Conservation (phyloP, 371 early-diverging fungal species). For the Haplosporangium sp. region DNA sequence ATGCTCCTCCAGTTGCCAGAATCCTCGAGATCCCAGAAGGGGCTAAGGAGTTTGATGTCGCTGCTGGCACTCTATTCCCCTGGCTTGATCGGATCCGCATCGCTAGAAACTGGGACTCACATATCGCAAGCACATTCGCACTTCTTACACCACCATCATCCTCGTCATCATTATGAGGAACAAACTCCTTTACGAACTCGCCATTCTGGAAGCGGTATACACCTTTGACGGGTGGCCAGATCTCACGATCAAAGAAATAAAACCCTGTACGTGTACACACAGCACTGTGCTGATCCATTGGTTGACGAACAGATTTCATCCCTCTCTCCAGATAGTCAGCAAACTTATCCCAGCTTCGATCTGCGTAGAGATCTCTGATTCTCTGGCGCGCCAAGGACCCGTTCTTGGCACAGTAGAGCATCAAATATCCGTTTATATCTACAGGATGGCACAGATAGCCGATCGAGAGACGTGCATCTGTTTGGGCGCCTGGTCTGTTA, state of each 20-base stretch:
- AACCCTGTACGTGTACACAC: constrained; percentile 63
- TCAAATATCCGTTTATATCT: constrained; percentile 68
- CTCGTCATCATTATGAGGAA: background rate
- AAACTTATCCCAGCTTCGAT: constrained; percentile 71
- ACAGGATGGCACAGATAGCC: constrained; percentile 83
- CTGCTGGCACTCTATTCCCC: background rate
- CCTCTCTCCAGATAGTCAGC: constrained; percentile 51
- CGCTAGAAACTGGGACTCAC: constrained; percentile 82
- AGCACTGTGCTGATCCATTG: constrained; percentile 1
- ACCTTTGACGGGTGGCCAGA: constrained; percentile 79
- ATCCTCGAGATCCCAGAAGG: constrained; percentile 55
- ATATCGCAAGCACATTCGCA: constrained; percentile 70
- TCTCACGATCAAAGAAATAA: constrained; percentile 80
- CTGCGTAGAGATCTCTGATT: constrained; percentile 69
- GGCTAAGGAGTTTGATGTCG: background rate
- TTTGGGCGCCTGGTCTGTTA: background rate
- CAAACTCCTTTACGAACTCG: constrained; percentile 62
- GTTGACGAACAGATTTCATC: constrained; percentile 3
- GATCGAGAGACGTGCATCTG: constrained; percentile 52
- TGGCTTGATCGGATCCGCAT: constrained; percentile 63
- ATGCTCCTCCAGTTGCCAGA: constrained; percentile 83
- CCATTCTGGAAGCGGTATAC: constrained; percentile 72
- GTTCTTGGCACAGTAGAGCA: constrained; percentile 87
- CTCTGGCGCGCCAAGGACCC: constrained; percentile 82
- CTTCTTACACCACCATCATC: constrained; percentile 15